Conservation (phyloP, 331 rosid species). For the Erythrophleum ivorense region DNA sequence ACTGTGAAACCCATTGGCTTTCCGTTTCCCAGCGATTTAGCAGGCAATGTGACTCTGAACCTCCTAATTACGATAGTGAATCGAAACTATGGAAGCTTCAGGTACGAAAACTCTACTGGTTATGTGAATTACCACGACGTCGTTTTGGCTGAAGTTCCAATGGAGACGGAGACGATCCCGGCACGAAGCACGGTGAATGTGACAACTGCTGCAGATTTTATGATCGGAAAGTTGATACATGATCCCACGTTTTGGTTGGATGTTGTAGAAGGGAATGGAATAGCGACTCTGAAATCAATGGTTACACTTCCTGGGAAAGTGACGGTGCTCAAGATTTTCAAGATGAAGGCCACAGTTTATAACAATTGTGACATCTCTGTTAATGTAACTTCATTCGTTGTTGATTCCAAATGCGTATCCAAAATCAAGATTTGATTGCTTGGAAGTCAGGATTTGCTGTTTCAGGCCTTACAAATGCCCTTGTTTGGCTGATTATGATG, state of each 20-base stretch:
- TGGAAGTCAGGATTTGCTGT: not conserved
- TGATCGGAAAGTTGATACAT: not conserved
- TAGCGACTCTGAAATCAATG: conserved; percentile 46
- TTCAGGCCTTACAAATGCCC: not conserved
- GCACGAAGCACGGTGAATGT: conserved; percentile 43
- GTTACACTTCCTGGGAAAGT: conserved; percentile 51
- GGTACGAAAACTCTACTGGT: conserved; percentile 34
- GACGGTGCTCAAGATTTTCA: conserved; percentile 46
- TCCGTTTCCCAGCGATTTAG: not conserved
- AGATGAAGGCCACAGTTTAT: conserved; percentile 46
- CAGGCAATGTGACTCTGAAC: conserved; percentile 36
- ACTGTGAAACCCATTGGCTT: conserved; percentile 32
- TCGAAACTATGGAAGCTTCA: conserved; percentile 55
- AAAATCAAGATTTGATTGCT: conserved; percentile 47
- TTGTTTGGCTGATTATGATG: not conserved
- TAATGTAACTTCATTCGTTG: not conserved
- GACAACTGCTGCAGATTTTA: conserved; percentile 39
- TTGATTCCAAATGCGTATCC: conserved; percentile 48
- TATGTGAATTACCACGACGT: conserved; percentile 38
- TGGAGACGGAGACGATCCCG: conserved; percentile 25
- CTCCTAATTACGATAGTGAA: conserved; percentile 48
- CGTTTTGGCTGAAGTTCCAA: conserved; percentile 42
- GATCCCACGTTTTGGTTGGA: conserved; percentile 37
- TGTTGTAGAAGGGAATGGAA: conserved; percentile 6
- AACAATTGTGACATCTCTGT: conserved; percentile 44